Percentiles rank a stretch among this genome's conserved stretches.
Evolutionary conservation across 2,329 filamentous ascomycete species (phyloP).

Genomic region (Microcera coccophila): DNA sequence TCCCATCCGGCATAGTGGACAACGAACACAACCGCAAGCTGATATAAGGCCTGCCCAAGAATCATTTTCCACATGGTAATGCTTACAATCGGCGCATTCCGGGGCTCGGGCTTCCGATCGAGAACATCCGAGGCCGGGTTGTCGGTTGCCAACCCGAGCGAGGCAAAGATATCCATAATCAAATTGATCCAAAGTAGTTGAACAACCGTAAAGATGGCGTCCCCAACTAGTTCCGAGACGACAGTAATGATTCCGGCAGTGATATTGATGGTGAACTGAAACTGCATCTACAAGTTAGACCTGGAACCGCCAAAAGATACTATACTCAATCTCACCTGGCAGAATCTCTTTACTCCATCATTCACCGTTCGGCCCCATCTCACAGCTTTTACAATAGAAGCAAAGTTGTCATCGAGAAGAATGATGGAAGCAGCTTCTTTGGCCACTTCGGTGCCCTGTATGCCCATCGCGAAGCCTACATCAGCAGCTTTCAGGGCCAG

Average conservation of each 20-base stretch:
- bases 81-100: constrained; percentile 70
- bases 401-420: constrained; percentile 63
- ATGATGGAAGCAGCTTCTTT: constrained; percentile 68
- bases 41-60: constrained; percentile 57
- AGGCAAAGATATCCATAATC: constrained; percentile 67
- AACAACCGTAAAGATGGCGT: constrained; percentile 60
- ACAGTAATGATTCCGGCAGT: constrained; percentile 64
- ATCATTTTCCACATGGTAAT: constrained; percentile 63
- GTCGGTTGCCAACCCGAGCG: constrained; percentile 62
- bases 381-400: constrained; percentile 62
- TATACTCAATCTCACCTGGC: constrained; percentile 43
- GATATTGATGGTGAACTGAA: constrained; percentile 68
- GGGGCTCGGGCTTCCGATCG: constrained; percentile 51
- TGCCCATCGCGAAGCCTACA: constrained; percentile 66
- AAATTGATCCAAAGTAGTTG: constrained; percentile 67
- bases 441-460: constrained; percentile 63
- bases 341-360: constrained; percentile 64
- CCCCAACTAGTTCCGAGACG: constrained; percentile 56
- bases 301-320: constrained; percentile 4
- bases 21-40: constrained; percentile 55
- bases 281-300: constrained; percentile 31
- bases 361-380: constrained; percentile 68
- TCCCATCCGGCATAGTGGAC: constrained; percentile 58
- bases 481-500: constrained; percentile 63
- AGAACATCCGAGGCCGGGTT: constrained; percentile 56